Base-by-base conservation (phyloP, 495 filamentous ascomycete species). In the Aspergillus homomorphus region DNA sequence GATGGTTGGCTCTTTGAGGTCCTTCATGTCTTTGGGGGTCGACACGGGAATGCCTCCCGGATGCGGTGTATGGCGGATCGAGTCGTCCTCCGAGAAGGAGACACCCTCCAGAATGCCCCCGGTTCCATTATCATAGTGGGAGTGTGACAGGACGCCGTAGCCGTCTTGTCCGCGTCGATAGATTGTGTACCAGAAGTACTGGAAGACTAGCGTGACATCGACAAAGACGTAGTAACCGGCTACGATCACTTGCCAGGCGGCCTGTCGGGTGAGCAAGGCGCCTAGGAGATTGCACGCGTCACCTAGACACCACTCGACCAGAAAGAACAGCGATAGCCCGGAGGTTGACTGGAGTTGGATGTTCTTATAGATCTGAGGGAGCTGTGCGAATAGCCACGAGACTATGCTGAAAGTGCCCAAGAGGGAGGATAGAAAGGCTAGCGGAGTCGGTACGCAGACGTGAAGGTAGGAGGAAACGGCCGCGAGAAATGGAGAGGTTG, bases 371-470 rank as follows among this genome's bases (percentile, higher is more conserved):
- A 90, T 87, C 62, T 90, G 87, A 3, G 87, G 87, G 19, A 90
- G 71, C 68, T 90, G 88, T 24, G 88, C 87, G 64, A 89, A 90
- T n/a, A 90, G 75, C 87, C 87, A 90, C 51, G 87, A 84, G 42
- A 84, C 62, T 41, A 90, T 89, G 64, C 84, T 87, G 58, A 84
- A 69, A 0, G 79, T 79, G 42, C 87, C 87, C 42, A 89, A 74
- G n/a, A 80, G 56, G 6, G 81, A 85, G 45, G 87, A 90, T 60
- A 87, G 66, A 58, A 89, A 74, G 53, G 86, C 85, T 42, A 89
- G 80, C 54, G 82, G 77, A 22, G 83, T 87, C 16, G 87, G 87
- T 15, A 89, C 68, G 72, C 87, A 90, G 53, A 82, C 84, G 63
- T 86, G 81, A 60, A 89, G 80, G 50, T 78, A 71, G 4, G 77